A percentile compares a stretch with the other conserved stretches of the same genome.
phyloP scores from a whole-genome alignment of 1,139 yeast genomes.

The Pichia sp. region DNA sequence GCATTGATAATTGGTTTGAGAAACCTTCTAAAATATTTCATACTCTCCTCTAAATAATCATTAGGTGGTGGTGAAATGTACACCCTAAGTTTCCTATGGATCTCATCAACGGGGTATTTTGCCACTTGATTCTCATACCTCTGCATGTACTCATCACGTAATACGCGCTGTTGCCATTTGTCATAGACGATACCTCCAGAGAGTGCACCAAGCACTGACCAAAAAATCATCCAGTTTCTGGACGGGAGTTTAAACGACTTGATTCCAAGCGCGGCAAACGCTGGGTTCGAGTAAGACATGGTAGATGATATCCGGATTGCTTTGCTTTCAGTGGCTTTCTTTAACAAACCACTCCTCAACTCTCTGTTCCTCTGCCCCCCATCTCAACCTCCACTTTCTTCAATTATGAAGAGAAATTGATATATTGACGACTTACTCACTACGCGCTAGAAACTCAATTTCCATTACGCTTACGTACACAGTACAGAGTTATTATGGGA shows the following conservation, averaged over 20 bases:
- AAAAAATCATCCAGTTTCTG: slow-evolving; percentile 88
- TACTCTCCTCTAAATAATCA: slow-evolving; percentile 73
- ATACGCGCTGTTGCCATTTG: slow-evolving; percentile 59
- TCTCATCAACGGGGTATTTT: slow-evolving; percentile 32
- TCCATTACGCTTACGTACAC: too few species aligned
- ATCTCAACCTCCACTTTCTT: too few species aligned
- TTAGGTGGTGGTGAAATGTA: slow-evolving; percentile 96
- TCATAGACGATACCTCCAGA: slow-evolving; percentile 78
- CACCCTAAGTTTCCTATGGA: slow-evolving; percentile 73
- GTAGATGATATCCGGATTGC: too few species aligned
- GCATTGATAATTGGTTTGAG: slow-evolving; percentile 84
- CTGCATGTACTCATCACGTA: slow-evolving; percentile 58
- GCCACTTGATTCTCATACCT: slow-evolving; percentile 40
- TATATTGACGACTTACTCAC: too few species aligned
- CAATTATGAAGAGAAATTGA: too few species aligned
- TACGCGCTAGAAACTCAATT: too few species aligned
- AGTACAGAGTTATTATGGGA: too few species aligned
- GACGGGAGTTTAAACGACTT: slow-evolving; percentile 75
- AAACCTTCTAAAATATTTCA: slow-evolving; percentile 68
- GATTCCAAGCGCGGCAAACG: slow-evolving; percentile 81
- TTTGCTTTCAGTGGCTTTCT: too few species aligned
- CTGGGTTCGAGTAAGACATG: slow-evolving; percentile 82
- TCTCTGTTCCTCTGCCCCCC: too few species aligned
- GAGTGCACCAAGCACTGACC: slow-evolving; percentile 59
- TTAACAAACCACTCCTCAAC: too few species aligned